Percentiles rank a stretch among this genome's conserved stretches.
These are phyloP conservation scores for Clohesyomyces aquaticus DNA, from an alignment of 495 filamentous ascomycete genomes.

Conservation along the genomic window DNA sequence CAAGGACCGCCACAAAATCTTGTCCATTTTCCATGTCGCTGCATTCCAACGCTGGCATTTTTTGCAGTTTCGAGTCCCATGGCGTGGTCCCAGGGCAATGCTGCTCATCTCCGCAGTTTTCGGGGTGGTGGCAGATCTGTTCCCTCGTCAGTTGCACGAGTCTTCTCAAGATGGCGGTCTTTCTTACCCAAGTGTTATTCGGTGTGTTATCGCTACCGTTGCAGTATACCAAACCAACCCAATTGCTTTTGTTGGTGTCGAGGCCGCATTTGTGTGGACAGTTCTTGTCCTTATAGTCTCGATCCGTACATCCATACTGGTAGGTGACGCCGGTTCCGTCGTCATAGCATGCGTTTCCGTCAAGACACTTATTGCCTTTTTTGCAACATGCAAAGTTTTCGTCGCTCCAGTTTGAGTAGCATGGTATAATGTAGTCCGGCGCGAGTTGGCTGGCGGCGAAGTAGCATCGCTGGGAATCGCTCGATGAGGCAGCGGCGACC, in stretches of 20 bases:
- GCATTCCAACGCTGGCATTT: neutral
- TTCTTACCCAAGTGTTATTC: slow-evolving; percentile 22
- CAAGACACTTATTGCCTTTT: slow-evolving; percentile 24
- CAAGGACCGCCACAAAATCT: slow-evolving; percentile 16
- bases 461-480: slow-evolving; percentile 22
- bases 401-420: slow-evolving; percentile 1
- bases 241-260: slow-evolving; percentile 4
- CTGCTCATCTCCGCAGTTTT: slow-evolving; percentile 7
- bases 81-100: neutral
- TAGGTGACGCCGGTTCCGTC: slow-evolving; percentile 17
- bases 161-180: neutral
- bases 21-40: neutral
- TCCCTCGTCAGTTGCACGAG: neutral
- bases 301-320: slow-evolving; percentile 32
- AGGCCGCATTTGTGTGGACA: slow-evolving; percentile 33
- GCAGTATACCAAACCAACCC: slow-evolving; percentile 26
- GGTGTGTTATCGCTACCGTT: slow-evolving; percentile 9
- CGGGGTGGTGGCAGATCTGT: slow-evolving; percentile 27
- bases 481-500: neutral
- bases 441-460: slow-evolving; percentile 26
- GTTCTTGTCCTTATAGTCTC: slow-evolving; percentile 7
- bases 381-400: slow-evolving; percentile 23
- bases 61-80: slow-evolving; percentile 18
- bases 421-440: slow-evolving; percentile 25
- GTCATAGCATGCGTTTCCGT: slow-evolving; percentile 30